Evolutionary conservation across 2,329 filamentous ascomycete genomes (phyloP).

Genomic region (Monosporascus sp.): DNA sequence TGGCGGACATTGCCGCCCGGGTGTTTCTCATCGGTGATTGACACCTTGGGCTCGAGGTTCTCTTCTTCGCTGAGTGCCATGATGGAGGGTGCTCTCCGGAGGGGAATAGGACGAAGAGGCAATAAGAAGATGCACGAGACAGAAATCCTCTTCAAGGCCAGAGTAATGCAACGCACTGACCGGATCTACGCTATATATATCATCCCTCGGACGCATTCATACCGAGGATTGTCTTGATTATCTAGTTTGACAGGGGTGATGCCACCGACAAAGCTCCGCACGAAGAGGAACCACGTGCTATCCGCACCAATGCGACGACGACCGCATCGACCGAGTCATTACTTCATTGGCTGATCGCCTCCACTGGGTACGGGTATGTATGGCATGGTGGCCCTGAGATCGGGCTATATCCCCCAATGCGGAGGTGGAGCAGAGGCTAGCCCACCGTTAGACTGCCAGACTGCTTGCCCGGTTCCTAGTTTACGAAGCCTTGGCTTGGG

Average conservation of each 20-base stretch:
- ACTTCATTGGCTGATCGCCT: too few relatives aligned
- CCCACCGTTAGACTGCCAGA: background rate
- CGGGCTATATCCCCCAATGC: background rate
- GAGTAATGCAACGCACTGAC: background rate
- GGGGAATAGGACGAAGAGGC: too few relatives aligned
- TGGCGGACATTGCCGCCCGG: constrained; percentile 22
- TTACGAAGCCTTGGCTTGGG: background rate
- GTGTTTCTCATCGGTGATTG: constrained; percentile 18
- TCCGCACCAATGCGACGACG: background rate
- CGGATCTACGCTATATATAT: background rate
- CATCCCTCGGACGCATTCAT: background rate
- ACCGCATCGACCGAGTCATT: too few relatives aligned
- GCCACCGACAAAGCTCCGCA: background rate
- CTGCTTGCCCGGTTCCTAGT: background rate
- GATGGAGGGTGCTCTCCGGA: background rate
- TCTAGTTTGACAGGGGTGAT: background rate
- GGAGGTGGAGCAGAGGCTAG: background rate
- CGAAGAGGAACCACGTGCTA: background rate
- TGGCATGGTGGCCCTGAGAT: background rate
- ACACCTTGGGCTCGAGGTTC: constrained; percentile 13
- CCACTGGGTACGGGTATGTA: background rate
- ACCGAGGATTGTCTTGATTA: background rate
- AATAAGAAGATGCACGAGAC: background rate
- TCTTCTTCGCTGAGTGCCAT: background rate
- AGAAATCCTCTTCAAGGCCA: background rate